Evolutionary conservation across 148 eudicot species (phyloP).

Genomic region (Limonium bicolor): DNA sequence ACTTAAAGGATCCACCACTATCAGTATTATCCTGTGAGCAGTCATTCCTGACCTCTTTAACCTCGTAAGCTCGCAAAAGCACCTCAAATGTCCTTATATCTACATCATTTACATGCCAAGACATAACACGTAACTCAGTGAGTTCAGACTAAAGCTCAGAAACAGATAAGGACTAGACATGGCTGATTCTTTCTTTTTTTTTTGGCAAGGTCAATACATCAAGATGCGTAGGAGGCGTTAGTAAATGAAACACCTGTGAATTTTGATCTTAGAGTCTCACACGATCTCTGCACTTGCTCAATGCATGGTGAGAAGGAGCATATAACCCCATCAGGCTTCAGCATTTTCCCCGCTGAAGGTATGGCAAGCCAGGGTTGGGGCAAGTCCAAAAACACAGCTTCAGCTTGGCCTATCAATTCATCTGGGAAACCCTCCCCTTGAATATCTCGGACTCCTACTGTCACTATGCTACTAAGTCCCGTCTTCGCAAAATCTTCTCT

Average conservation of each 20-base stretch:
- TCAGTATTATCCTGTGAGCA: slow-evolving; percentile 15
- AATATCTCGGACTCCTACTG: slow-evolving; percentile 87
- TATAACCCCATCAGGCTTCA: slow-evolving; percentile 70
- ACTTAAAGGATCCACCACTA: slow-evolving; percentile 17
- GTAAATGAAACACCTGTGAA: slow-evolving; percentile 44
- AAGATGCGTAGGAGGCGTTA: not conserved
- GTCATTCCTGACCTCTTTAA: slow-evolving; percentile 40
- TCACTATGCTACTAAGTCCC: slow-evolving; percentile 55
- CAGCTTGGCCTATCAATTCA: slow-evolving; percentile 49
- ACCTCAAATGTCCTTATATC: slow-evolving; percentile 90
- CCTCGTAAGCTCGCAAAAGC: slow-evolving; percentile 66
- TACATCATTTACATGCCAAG: slow-evolving; percentile 10
- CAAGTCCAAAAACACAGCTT: slow-evolving; percentile 74
- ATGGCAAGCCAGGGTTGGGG: slow-evolving; percentile 95
- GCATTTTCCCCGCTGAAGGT: slow-evolving; percentile 75
- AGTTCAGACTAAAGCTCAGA: too few relatives aligned
- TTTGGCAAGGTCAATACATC: too few relatives aligned
- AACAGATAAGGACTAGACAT: too few relatives aligned
- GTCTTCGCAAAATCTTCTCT: slow-evolving; percentile 88
- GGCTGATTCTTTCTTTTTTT: too few relatives aligned
- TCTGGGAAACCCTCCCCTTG: slow-evolving; percentile 91
- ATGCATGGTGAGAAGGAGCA: slow-evolving; percentile 98
- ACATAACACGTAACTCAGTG: too few relatives aligned
- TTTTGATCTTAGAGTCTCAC: slow-evolving; percentile 39
- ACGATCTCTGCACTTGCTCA: slow-evolving; percentile 86